phyloP scores from a whole-genome alignment of 768 basidiomycete genomes.

The Suillus subaureus region DNA sequence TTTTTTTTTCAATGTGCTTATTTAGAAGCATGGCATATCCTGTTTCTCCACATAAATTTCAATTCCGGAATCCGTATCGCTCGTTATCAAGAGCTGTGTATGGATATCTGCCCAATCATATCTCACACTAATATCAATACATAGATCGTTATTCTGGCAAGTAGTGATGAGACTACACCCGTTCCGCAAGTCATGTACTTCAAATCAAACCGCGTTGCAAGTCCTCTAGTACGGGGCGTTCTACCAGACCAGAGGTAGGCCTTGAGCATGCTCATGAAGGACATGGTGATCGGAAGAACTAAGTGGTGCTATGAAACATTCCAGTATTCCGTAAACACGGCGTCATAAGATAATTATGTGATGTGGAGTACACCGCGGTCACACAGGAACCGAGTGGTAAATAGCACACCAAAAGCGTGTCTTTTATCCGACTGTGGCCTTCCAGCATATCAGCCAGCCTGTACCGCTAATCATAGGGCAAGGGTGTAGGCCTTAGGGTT shows the following conservation, averaged over 20 bases:
- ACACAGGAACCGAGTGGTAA: neutral
- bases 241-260: neutral
- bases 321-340: neutral
- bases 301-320: neutral
- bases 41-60: neutral
- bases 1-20: neutral
- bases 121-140: conserved; percentile 6
- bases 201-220: neutral
- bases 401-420: neutral
- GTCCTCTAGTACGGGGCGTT: neutral
- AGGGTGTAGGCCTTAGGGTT: neutral
- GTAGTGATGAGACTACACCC: neutral
- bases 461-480: neutral
- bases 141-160: neutral
- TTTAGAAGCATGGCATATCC: conserved; percentile 3
- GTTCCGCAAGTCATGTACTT: neutral
- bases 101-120: neutral
- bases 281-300: neutral
- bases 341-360: neutral
- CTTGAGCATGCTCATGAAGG: neutral
- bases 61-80: neutral
- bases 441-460: neutral
- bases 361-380: neutral
- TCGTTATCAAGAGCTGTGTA: conserved; percentile 2
- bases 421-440: neutral